These are phyloP conservation scores for Stagonosporopsis chrysanthemi DNA, from an alignment of 2,329 filamentous ascomycete genomes.

Conservation along the genomic window DNA sequence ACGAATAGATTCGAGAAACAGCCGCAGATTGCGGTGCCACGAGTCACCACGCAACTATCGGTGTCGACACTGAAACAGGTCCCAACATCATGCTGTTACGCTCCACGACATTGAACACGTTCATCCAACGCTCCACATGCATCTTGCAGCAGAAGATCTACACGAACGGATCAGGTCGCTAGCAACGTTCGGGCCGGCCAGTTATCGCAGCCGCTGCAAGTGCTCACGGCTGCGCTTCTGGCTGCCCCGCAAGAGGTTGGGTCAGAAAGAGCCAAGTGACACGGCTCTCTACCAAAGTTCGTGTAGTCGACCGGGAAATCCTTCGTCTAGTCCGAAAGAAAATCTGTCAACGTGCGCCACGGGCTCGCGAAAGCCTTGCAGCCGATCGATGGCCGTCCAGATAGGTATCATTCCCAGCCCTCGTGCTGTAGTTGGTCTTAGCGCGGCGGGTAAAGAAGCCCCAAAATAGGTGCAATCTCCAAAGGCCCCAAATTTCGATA, in stretches of 20 bases:
- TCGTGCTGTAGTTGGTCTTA: conserved; percentile 28
- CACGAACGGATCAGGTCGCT: conserved; percentile 40
- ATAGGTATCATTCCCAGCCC: conserved; percentile 31
- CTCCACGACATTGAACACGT: conserved; percentile 19
- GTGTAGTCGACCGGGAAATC: conserved; percentile 22
- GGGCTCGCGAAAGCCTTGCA: conserved; percentile 41
- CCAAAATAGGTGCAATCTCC: conserved; percentile 50
- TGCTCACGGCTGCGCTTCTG: conserved; percentile 26
- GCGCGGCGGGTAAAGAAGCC: conserved; percentile 48
- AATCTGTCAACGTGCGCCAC: conserved; percentile 44
- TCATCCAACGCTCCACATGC: conserved; percentile 31
- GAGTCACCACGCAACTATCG: conserved; percentile 33
- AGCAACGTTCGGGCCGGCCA: conserved; percentile 50
- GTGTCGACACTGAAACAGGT: conserved; percentile 27
- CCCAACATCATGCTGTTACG: conserved; percentile 32
- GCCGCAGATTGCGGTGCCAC: conserved; percentile 32
- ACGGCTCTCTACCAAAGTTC: conserved; percentile 32
- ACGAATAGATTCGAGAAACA: conserved; percentile 31
- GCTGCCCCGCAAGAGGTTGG: conserved; percentile 40
- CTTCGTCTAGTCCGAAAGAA: conserved; percentile 32
- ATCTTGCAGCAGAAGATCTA: conserved; percentile 44
- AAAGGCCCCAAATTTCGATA: conserved; percentile 48
- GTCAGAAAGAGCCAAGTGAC: conserved; percentile 31
- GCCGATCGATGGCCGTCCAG: conserved; percentile 38
- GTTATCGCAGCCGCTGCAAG: conserved; percentile 52